Evolutionary conservation across 768 basidiomycete genomes (phyloP), one percentile per base, ranked within the genome.

Genomic region (Leccinellum albellum): DNA sequence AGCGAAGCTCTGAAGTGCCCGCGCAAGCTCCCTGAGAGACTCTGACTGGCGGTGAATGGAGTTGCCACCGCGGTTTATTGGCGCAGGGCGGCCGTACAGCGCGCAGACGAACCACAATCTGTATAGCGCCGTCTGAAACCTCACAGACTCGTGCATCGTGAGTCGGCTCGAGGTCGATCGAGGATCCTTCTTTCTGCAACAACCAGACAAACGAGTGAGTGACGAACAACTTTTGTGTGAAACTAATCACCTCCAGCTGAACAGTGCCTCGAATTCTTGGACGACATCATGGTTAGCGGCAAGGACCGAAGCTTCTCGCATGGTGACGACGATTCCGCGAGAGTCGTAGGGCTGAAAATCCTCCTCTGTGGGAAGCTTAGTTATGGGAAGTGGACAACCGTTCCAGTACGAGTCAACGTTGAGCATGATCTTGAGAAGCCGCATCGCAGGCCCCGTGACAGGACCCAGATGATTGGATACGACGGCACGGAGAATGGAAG

Each of bases 101-200:
- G 37, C 37, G 9, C 37, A 37, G 37, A 37, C 9, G n/a, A 37
- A 37, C 37, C 37, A 37, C 37, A 37, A 37, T 3, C 37, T 37
- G n/a, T 37, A 37, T n/a, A 37, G n/a, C 37, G 37, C 37, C n/a
- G 37, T 37, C 37, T 37, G 37, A 37, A 37, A 37, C 17, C 37
- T n/a, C n/a, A 10, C n/a, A 2, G 37, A 37, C 37, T 37, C 37
- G 37, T n/a, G 9, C 9, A 9, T 8, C n/a, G 37, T 37, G 37
- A 37, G n/a, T 37, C 37, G 37, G 37, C 37, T 37, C 17, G 37
- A 37, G 2, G 37, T 37, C 37, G 37, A 37, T n/a, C 37, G 58
- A 9, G 73, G 72, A 56, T 78, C 73, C 56, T 78, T 76, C 56
- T 74, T 52, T 53, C 78, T 78, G 47, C 28, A 42, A 42, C 13